Evolutionary conservation across 768 basidiomycete species (phyloP), one percentile per base, ranked within the genome.

Genomic region (Lentinula sp.): DNA sequence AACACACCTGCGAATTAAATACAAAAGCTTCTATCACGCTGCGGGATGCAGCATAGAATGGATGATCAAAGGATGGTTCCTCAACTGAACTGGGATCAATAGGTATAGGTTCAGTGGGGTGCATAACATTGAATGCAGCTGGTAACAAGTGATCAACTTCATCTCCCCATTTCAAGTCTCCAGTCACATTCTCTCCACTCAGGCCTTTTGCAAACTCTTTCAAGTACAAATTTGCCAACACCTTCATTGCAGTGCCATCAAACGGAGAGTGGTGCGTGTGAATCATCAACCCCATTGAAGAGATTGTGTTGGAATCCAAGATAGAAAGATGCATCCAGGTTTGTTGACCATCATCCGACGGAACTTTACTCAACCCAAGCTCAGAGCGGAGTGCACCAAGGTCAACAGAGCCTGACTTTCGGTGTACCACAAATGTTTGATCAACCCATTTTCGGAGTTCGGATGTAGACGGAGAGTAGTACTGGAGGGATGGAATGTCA

Each of bases 181-280:
- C 28, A 6, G 18, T 6, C 13, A 48, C 7, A 51, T 41, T 16
- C 16, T 63, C 15, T 9, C 41, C 32, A 15, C 23, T 48, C 5
- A 66, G 16, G 13, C 9, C 48, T 41, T 56, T 35, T 3, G 58
- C 57, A 35, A 67, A 55, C 39, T 64, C 45, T 13, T 37, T 43
- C 33, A 72, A 65, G 32, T 59, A 66, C 18, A 42, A 28, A n/a
- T 46, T 65, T 32, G 65, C 48, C 32, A 70, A 35, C 20, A 69
- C 66, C 54, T 69, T 69, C 37, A 62, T 48, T 13, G 65, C 70
- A 12, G 61, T 61, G 2, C 69, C 69, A 59, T 72, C 71, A 54
- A 68, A 68, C 8, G 66, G 62, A 15, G 63, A 43, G 54, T 72
- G 69, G 45, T 63, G 64, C 4, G 62, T 66, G 46, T 65, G 69